These are phyloP conservation scores for Meira miltonrushii DNA, from an alignment of 1,284 basidiomycete genomes.

Conservation along the genomic window DNA sequence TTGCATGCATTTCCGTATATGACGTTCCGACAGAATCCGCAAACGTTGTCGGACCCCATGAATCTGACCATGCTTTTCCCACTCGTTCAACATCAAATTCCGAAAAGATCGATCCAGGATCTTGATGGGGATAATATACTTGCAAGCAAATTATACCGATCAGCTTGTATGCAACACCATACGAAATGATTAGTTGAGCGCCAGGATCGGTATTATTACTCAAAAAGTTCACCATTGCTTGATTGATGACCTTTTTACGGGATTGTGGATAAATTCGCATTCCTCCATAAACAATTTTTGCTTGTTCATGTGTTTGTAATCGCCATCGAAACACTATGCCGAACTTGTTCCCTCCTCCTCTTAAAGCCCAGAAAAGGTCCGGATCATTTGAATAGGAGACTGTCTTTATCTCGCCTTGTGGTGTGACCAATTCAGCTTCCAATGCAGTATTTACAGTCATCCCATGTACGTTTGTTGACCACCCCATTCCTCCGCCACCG, in stretches of 20 bases:
- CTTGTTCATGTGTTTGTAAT: conserved; percentile 27
- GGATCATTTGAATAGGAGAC: conserved; percentile 25
- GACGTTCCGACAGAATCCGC: too few relatives aligned
- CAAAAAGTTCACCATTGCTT: conserved; percentile 14
- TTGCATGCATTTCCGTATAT: too few relatives aligned
- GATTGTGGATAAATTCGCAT: conserved; percentile 25
- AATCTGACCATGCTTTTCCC: too few relatives aligned
- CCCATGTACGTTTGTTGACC: conserved; percentile 33
- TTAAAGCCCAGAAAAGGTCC: conserved; percentile 37
- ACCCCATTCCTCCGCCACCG: conserved; percentile 37
- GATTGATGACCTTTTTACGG: conserved; percentile 21
- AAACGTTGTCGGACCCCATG: too few relatives aligned
- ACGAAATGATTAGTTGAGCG: conserved; percentile 10
- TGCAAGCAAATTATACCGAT: too few relatives aligned
- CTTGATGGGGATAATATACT: too few relatives aligned
- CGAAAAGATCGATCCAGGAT: too few relatives aligned
- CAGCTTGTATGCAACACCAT: too few relatives aligned
- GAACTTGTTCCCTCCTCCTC: conserved; percentile 34
- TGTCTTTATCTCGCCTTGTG: conserved; percentile 30
- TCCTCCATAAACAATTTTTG: conserved; percentile 30
- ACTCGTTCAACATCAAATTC: too few relatives aligned
- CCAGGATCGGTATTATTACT: conserved; percentile 10
- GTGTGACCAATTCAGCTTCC: conserved; percentile 28
- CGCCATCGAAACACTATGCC: conserved; percentile 31
- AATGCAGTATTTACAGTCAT: conserved; percentile 29